phyloP scores from a whole-genome alignment of 2,329 filamentous ascomycete species.

The Talaromyces sp. region DNA sequence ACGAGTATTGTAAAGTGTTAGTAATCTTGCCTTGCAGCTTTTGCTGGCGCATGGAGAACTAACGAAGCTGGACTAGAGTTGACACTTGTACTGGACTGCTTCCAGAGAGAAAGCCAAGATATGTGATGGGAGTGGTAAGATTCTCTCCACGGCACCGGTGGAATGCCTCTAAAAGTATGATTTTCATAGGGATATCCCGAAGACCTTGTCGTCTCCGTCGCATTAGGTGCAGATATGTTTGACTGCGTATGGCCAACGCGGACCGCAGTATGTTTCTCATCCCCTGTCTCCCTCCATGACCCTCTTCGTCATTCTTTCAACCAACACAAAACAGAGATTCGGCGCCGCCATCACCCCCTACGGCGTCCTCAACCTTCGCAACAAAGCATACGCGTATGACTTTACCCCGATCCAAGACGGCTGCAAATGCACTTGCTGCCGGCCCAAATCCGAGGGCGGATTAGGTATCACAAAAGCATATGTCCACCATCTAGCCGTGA shows the following conservation, averaged over 20 bases:
- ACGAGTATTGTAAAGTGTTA: constrained; percentile 80
- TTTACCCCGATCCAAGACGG: constrained; percentile 79
- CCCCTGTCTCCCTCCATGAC: neutral
- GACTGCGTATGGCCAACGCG: constrained; percentile 98
- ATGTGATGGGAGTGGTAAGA: constrained; percentile 90
- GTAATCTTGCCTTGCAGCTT: neutral
- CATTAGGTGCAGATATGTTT: constrained; percentile 97
- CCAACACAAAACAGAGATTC: constrained; percentile 58
- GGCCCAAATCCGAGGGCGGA: constrained; percentile 62
- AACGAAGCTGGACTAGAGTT: constrained; percentile 47
- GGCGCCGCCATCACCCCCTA: constrained; percentile 83
- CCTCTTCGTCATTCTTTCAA: too few species aligned
- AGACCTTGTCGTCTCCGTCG: constrained; percentile 88
- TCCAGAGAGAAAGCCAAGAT: constrained; percentile 89
- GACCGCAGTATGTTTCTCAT: constrained; percentile 63
- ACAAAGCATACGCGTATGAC: constrained; percentile 71
- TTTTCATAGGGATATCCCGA: constrained; percentile 74
- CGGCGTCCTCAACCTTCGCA: constrained; percentile 81
- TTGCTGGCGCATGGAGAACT: neutral
- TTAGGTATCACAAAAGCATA: constrained; percentile 83
- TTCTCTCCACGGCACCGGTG: neutral
- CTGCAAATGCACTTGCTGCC: constrained; percentile 78
- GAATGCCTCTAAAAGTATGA: constrained; percentile 13
- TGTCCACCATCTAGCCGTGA: constrained; percentile 84
- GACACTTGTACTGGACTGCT: constrained; percentile 78